These are phyloP conservation scores for Fusarium armeniacum DNA, from an alignment of 2,329 filamentous ascomycete genomes.

Conservation along the genomic window DNA sequence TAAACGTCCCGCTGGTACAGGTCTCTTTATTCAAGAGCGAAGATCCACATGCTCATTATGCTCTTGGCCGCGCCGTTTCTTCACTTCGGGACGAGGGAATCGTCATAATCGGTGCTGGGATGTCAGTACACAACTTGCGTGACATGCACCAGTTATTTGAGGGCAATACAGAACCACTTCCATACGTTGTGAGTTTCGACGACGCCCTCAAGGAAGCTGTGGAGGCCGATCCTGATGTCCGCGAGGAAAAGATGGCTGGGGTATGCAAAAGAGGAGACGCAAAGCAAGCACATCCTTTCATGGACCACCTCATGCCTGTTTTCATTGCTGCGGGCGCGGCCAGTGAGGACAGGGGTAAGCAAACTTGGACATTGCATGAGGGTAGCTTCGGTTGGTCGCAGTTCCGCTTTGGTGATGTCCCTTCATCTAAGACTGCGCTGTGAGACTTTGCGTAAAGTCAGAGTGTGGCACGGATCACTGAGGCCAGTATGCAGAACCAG, in stretches of 20 bases:
- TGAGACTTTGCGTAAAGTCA: conserved; percentile 14
- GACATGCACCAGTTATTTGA: conserved; percentile 58
- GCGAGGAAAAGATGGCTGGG: conserved; percentile 58
- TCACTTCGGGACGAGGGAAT: conserved; percentile 76
- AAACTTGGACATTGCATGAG: conserved; percentile 63
- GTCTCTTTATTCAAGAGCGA: conserved; percentile 77
- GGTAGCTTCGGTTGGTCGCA: conserved; percentile 62
- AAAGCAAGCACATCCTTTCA: conserved; percentile 62
- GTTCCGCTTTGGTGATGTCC: conserved; percentile 61
- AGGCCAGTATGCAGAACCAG: background rate
- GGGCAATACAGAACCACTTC: conserved; percentile 61
- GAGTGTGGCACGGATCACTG: background rate
- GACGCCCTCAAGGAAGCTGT: conserved; percentile 76
- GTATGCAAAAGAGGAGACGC: conserved; percentile 60
- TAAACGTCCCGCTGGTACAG: conserved; percentile 78
- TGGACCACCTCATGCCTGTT: conserved; percentile 66
- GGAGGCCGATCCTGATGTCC: conserved; percentile 57
- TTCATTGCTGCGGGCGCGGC: conserved; percentile 63
- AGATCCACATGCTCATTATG: conserved; percentile 75
- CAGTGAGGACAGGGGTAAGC: conserved; percentile 58
- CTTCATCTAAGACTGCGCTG: conserved; percentile 18
- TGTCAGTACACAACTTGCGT: conserved; percentile 80
- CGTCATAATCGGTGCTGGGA: conserved; percentile 78
- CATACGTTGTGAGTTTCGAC: conserved; percentile 75
- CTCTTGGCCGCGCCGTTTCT: conserved; percentile 75